phyloP scores from a whole-genome alignment of 2,329 filamentous ascomycete species.

The Passalora sequoiae region DNA sequence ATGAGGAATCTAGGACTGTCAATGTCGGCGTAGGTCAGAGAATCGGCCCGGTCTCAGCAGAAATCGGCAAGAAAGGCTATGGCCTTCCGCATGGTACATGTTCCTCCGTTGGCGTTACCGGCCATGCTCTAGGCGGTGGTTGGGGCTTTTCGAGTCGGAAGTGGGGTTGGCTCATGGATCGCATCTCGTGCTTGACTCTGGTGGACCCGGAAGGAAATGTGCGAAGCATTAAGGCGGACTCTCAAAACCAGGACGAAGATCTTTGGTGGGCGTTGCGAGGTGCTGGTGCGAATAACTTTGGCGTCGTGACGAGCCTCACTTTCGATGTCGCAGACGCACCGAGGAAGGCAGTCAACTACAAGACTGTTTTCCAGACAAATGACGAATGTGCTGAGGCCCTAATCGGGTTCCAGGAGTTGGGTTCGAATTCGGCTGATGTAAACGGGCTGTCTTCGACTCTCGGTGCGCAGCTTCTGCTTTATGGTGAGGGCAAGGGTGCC shows the following conservation, averaged over 20 bases:
- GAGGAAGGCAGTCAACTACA: constrained; percentile 11
- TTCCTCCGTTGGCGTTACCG: constrained; percentile 12
- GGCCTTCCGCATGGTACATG: constrained; percentile 18
- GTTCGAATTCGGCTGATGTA: constrained; percentile 4
- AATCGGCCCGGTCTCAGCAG: constrained; percentile 10
- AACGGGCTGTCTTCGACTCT: constrained; percentile 4
- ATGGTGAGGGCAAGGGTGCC: constrained; percentile 11
- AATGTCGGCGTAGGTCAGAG: constrained; percentile 9
- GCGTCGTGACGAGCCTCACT: constrained; percentile 11
- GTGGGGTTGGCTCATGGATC: constrained; percentile 19
- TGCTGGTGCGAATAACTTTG: constrained; percentile 19
- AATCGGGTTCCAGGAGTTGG: constrained; percentile 12
- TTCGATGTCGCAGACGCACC: constrained; percentile 11
- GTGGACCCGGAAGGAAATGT: constrained; percentile 12
- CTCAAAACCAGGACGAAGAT: constrained; percentile 7
- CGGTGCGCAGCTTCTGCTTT: constrained; percentile 13
- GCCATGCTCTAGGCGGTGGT: constrained; percentile 16
- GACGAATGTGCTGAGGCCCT: constrained; percentile 14
- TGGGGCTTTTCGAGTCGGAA: constrained; percentile 16
- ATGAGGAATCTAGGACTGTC: constrained; percentile 8
- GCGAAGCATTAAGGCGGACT: background rate
- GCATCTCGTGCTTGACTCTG: constrained; percentile 10
- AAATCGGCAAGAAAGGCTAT: constrained; percentile 11
- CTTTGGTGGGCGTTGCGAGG: constrained; percentile 20
- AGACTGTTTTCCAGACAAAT: constrained; percentile 12